phyloP scores from a whole-genome alignment of 169 alveolate genomes.

The Perkinsus chesapeaki region DNA sequence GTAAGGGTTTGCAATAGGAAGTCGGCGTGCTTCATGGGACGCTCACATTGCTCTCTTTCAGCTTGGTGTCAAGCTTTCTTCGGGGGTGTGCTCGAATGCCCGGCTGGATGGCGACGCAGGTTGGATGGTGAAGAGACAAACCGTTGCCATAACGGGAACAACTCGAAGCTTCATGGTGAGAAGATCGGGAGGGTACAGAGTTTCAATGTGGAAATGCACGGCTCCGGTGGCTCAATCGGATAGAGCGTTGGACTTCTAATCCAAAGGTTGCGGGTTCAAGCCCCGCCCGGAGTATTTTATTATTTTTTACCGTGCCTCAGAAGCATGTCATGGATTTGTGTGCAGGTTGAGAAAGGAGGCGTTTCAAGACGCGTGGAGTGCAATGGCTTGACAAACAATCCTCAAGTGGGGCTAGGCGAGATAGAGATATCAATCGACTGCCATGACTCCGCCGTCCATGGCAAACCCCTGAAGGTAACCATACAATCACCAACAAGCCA shows the following conservation, averaged over 20 bases:
- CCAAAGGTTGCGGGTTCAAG: constrained; percentile 5
- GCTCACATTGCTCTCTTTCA: background rate
- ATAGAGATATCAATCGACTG: background rate
- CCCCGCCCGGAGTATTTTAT: background rate
- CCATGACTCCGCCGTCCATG: background rate
- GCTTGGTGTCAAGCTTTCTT: background rate
- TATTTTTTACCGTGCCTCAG: background rate
- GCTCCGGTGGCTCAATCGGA: constrained; percentile 7
- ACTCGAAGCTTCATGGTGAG: background rate
- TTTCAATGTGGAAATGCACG: background rate
- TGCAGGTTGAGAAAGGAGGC: background rate
- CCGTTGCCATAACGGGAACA: background rate
- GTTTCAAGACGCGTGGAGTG: background rate
- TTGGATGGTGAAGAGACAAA: background rate
- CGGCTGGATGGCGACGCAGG: background rate
- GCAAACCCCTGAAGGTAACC: no score
- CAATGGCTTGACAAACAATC: background rate
- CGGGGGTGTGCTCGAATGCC: background rate
- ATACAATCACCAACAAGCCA: no score
- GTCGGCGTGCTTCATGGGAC: background rate
- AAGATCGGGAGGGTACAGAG: background rate
- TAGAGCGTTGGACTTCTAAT: constrained; percentile 3
- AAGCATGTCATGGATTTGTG: background rate
- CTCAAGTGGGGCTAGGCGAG: background rate
- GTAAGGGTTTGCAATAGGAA: background rate